phyloP scores from a whole-genome alignment of 257 asterid species.

The Scutellaria minor region DNA sequence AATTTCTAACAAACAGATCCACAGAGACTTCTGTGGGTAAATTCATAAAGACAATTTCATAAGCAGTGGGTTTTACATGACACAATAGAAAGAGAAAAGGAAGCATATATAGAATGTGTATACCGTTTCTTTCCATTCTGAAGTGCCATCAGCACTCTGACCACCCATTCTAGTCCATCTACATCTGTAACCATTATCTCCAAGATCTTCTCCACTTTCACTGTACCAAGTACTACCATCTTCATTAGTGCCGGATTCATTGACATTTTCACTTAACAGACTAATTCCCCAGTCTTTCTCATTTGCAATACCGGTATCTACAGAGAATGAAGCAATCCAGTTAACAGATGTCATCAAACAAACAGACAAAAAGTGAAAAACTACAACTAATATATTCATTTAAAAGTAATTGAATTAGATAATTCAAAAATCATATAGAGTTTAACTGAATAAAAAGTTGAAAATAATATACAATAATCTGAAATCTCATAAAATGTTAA shows the following conservation, averaged over 20 bases:
- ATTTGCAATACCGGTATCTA: slow-evolving; percentile 97
- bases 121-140: slow-evolving; percentile 99
- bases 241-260: slow-evolving; percentile 83
- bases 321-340: slow-evolving; percentile 22
- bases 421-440: not conserved
- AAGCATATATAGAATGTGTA: slow-evolving; percentile 18
- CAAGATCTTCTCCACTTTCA: slow-evolving; percentile 92
- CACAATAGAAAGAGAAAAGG: slow-evolving; percentile 20
- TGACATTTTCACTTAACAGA: slow-evolving; percentile 65
- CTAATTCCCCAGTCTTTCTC: slow-evolving; percentile 98
- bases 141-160: slow-evolving; percentile 68
- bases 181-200: slow-evolving; percentile 91
- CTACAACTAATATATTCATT: slow-evolving; percentile 3
- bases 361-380: slow-evolving; percentile 6
- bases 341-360: slow-evolving; percentile 5
- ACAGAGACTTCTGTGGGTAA: not conserved
- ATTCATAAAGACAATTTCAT: not conserved
- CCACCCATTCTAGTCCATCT: slow-evolving; percentile 99
- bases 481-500: not conserved
- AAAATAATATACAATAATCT: not conserved
- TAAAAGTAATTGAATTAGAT: not conserved
- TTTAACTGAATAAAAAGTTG: not conserved
- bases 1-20: not conserved
- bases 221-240: slow-evolving; percentile 93
- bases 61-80: slow-evolving; percentile 10